Evolutionary conservation across 208 protist genomes (phyloP), one percentile per base, ranked within the genome.

Genomic region (Endotrypanum monterogeii): DNA sequence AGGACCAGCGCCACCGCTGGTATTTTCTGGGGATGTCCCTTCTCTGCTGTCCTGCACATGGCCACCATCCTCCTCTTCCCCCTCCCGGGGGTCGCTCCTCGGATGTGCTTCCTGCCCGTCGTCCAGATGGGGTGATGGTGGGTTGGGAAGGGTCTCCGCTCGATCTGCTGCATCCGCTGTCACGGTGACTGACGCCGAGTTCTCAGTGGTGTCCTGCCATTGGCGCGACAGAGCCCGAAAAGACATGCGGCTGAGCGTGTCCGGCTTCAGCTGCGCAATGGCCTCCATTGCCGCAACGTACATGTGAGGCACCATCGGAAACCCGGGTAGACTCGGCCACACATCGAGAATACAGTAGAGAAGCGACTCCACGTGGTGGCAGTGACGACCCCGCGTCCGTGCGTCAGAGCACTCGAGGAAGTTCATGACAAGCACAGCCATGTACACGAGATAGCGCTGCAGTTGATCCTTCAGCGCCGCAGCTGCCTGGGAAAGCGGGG

Each of bases 311-410:
- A 84, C 67, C 58, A 82, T 67, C 28, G 76, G 82, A 35, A 85
- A 78, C 18, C 79, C 76, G 0, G 70, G 78, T 37, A 89, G 63
- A 18, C 18, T 39, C 2, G 82, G 85, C 85, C 79, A 82, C 57
- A 82, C 73, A 46, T 84, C 82, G 9, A 89, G 67, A 41, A 86
- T 44, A 63, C 84, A 83, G 71, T 71, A 83, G 20, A 89, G 73
- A 7, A 86, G 67, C 14, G 79, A 79, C 62, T 82, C 67, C 6
- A 79, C 63, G 35, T 76, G 51, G 71, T 52, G 44, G 54, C 72
- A 58, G 39, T 80, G 74, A 51, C 70, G 57, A 23, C 75, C 57
- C 2, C 72, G 60, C 46, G 57, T 78, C 35, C 77, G 72, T 39
- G 52, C 68, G 56, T 86, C 71, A 66, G 48, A 70, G 69, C 62